These are phyloP conservation scores for Drechslera avenae DNA, from an alignment of 2,329 filamentous ascomycete species.

Conservation along the genomic window DNA sequence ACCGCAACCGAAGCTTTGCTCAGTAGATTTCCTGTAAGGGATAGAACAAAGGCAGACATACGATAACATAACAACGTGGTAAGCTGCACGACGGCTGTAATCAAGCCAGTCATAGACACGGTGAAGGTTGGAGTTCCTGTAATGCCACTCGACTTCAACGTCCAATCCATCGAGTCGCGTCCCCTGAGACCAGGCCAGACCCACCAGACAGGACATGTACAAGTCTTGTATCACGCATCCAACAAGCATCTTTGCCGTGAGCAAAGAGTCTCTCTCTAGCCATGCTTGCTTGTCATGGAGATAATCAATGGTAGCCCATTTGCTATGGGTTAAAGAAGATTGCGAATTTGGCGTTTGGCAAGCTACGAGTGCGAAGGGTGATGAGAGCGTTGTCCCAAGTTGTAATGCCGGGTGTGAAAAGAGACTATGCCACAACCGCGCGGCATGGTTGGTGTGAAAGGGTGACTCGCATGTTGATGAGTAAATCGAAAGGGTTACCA, in stretches of 20 bases:
- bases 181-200: no score
- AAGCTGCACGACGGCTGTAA: no score
- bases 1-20: no score
- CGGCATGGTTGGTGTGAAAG: neutral
- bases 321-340: neutral
- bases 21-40: no score
- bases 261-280: neutral
- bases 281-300: neutral
- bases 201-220: neutral
- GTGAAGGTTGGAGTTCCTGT: no score
- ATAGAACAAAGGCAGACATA: no score
- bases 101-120: no score
- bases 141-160: no score
- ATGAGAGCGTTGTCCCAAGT: neutral
- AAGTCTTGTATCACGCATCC: neutral
- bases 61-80: no score
- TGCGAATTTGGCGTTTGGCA: neutral
- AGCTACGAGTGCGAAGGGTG: neutral
- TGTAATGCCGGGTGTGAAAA: neutral
- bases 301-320: neutral
- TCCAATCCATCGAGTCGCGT: no score
- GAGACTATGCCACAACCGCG: neutral
- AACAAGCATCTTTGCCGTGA: neutral
- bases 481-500: no score
- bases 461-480: neutral